These are phyloP conservation scores for Vicia faba DNA, from an alignment of 306 rosid species.

Conservation along the genomic window DNA sequence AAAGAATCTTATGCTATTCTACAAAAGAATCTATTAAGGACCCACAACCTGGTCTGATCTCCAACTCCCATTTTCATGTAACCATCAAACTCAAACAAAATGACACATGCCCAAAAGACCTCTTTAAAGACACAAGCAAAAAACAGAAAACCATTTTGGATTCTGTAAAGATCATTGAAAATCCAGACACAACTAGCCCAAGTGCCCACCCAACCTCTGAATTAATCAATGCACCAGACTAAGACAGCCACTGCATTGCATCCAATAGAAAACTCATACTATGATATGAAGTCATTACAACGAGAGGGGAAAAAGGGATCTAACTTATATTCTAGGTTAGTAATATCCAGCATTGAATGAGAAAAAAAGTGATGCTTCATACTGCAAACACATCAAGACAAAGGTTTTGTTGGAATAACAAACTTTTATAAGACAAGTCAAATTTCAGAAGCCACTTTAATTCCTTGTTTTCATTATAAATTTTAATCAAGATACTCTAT, in stretches of 20 bases:
- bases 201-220: neutral
- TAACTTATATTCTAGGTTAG: neutral
- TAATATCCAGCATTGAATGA: neutral
- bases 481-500: neutral
- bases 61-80: neutral
- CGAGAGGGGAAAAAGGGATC: neutral
- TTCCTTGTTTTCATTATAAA: neutral
- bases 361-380: neutral
- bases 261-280: slow-evolving; percentile 1
- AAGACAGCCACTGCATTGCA: neutral
- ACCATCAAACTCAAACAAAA: neutral
- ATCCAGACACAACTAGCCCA: slow-evolving; percentile 17
- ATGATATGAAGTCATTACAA: neutral
- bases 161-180: neutral
- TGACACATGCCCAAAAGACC: neutral
- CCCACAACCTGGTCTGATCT: neutral
- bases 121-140: neutral
- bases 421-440: neutral
- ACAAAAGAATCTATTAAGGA: neutral
- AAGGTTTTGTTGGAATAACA: neutral
- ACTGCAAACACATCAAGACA: neutral
- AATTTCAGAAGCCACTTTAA: slow-evolving; percentile 5
- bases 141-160: neutral
- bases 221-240: slow-evolving; percentile 10
- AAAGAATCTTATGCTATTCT: neutral